Conservation (phyloP, 2,329 filamentous ascomycete genomes). For the Neopestalotiopsis rosae region DNA sequence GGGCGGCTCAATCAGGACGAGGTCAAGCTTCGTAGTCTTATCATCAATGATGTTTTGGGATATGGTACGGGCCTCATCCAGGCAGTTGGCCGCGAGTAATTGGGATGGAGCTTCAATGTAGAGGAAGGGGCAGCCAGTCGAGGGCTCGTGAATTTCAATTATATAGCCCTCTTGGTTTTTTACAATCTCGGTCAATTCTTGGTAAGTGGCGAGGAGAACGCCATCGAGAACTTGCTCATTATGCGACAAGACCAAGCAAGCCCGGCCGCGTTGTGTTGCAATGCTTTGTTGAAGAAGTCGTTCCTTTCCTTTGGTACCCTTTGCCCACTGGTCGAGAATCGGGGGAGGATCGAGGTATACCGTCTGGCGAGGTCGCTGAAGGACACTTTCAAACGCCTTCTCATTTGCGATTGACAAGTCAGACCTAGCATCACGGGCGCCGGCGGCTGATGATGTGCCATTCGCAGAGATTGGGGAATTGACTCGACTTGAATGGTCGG, state of each 20-base stretch:
- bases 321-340: background rate
- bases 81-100: background rate
- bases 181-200: background rate
- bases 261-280: background rate
- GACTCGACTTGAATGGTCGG: no score
- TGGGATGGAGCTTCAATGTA: constrained; percentile 11
- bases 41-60: constrained; percentile 18
- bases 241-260: constrained; percentile 13
- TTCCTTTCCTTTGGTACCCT: background rate
- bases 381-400: background rate
- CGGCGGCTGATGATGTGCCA: no score
- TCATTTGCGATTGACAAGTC: background rate
- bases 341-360: background rate
- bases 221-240: background rate
- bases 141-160: background rate
- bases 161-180: background rate
- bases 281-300: background rate
- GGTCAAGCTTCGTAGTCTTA: constrained; percentile 11
- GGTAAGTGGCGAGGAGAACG: background rate
- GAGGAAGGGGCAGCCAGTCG: background rate
- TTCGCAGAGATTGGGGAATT: no score
- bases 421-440: no score
- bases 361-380: background rate
- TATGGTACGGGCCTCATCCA: constrained; percentile 14
- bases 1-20: constrained; percentile 17